Base-by-base conservation (phyloP, 2,329 filamentous ascomycete species). In the Nemania abortiva region DNA sequence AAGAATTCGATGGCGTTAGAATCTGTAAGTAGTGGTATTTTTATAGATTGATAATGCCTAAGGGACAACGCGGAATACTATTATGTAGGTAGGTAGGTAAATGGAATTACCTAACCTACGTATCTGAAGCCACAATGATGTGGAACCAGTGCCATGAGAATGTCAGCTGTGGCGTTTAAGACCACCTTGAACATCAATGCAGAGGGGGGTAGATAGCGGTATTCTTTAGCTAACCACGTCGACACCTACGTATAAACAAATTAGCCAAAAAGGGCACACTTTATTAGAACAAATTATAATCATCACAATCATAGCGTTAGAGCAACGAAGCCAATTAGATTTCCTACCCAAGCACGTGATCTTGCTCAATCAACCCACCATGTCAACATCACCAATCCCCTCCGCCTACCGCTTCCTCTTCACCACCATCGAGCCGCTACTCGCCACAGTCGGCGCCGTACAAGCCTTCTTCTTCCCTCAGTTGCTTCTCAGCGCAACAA, bases 351-450 rank as follows among this genome's bases (percentile, higher is more conserved):
- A 34, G 31, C 31, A 34, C 31, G 31, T 34, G 31, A 34, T 34
- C 31, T 34, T n/a, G 15, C 13, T 4, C 50, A 20, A 53, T 9
- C 50, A 22, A 31, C 18, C 58, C 50, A 65, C 53, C n/a, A 65
- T 63, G 59, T 61, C 69, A n/a, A 7, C 66, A 29, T 59, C 69
- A 9, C 29, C 67, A 29, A 74, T 75, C 59, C 72, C 72, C 3
- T n/a, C 45, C 2, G 53, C 64, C 45, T 74, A 74, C 60, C 71
- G 70, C 52, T 4, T 70, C 20, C 64, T 74, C 15, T 73, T 73
- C 70, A 73, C 72, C 6, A 70, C 64, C 3, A 42, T 69, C 65
- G 73, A 74, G 66, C 72, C 73, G 6, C 56, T 73, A 22, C 63
- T 74, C 52, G 72, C 72, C 2, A 66, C 68, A 3, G 42, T 49